Conservation (phyloP, 495 filamentous ascomycete genomes). For the Penicillium pancosmium region DNA sequence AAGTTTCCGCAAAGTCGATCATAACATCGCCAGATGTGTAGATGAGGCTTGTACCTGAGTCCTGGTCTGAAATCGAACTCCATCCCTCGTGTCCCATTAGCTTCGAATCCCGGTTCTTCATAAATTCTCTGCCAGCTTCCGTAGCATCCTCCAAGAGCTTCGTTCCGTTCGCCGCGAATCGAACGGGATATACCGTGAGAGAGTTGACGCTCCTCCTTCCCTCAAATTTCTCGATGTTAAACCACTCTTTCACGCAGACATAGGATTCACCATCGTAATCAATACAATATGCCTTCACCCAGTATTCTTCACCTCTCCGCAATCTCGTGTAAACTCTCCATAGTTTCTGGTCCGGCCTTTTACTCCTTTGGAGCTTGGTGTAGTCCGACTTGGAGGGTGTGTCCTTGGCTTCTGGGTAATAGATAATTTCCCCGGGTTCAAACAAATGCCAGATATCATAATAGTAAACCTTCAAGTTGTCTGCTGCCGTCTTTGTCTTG, state of each 20-base stretch:
- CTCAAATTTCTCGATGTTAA: neutral
- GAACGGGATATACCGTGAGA: neutral
- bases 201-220: neutral
- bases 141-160: neutral
- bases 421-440: neutral
- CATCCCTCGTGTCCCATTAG: slow-evolving; percentile 1
- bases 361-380: neutral
- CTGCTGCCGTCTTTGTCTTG: neutral
- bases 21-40: slow-evolving; percentile 2
- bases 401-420: neutral
- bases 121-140: neutral
- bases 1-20: slow-evolving; percentile 3
- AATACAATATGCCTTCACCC: slow-evolving; percentile 2
- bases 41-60: neutral
- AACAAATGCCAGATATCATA: neutral
- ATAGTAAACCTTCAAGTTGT: slow-evolving; percentile 1
- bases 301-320: neutral
- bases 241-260: slow-evolving; percentile 5
- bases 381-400: neutral
- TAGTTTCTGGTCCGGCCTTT: neutral
- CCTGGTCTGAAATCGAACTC: neutral
- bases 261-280: slow-evolving; percentile 7
- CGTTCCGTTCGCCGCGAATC: neutral
- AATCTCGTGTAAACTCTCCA: neutral
- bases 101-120: neutral